These are phyloP conservation scores for Trematosphaeria pertusa DNA, from an alignment of 2,329 filamentous ascomycete species.

Conservation along the genomic window DNA sequence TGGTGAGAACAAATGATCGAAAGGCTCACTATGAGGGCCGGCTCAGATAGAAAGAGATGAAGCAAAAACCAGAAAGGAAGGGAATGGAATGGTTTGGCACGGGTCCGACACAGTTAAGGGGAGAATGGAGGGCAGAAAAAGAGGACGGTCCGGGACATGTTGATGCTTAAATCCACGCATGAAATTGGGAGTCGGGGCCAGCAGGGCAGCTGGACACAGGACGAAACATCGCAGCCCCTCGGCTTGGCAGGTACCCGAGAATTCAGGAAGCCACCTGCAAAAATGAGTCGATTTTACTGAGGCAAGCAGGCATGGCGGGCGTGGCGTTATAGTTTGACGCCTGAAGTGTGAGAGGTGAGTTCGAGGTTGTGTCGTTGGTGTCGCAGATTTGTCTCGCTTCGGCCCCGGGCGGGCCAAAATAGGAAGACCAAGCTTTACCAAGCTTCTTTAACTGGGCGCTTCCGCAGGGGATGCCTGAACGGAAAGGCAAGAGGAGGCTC, in stretches of 20 bases:
- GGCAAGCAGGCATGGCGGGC: conserved; percentile 22
- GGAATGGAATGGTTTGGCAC: conserved; percentile 43
- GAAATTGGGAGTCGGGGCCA: conserved; percentile 42
- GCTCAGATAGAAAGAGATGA: conserved; percentile 45
- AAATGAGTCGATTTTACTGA: conserved; percentile 39
- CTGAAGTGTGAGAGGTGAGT: conserved; percentile 40
- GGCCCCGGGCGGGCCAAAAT: conserved; percentile 28
- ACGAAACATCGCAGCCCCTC: conserved; percentile 48
- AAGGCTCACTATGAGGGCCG: conserved; percentile 49
- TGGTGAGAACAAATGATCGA: conserved; percentile 40
- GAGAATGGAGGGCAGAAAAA: conserved; percentile 34
- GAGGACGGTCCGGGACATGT: conserved; percentile 35
- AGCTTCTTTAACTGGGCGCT: conserved; percentile 20
- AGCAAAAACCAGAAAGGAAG: conserved; percentile 40
- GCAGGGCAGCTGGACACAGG: conserved; percentile 33
- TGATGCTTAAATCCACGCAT: conserved; percentile 49
- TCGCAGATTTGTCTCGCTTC: conserved; percentile 49
- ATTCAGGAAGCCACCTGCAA: conserved; percentile 34
- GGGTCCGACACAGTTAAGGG: conserved; percentile 42
- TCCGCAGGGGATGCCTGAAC: conserved; percentile 31
- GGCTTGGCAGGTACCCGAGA: conserved; percentile 37
- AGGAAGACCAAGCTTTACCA: conserved; percentile 33
- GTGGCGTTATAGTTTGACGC: conserved; percentile 36
- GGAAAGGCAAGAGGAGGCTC: conserved; percentile 27
- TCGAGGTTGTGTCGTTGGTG: conserved; percentile 42